A percentile compares a stretch with the other conserved stretches of the same genome.
These are phyloP conservation scores for Sphenostylis stenocarpa DNA, from an alignment of 306 rosid species.

Conservation along the genomic window DNA sequence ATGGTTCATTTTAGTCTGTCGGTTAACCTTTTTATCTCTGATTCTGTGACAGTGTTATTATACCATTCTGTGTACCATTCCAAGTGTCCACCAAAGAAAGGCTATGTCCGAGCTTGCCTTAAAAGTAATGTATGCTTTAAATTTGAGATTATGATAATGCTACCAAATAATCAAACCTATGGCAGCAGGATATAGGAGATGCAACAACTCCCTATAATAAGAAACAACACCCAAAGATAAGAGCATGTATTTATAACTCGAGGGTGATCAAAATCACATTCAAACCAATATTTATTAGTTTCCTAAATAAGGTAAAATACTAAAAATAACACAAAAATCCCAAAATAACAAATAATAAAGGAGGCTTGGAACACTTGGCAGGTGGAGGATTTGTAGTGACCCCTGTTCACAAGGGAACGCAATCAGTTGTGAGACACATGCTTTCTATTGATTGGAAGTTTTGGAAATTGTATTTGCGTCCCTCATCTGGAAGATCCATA, in stretches of 20 bases:
- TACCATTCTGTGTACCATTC: constrained; percentile 78
- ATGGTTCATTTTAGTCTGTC: constrained; percentile 12
- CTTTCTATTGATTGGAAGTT: constrained; percentile 91
- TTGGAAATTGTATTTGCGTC: constrained; percentile 72
- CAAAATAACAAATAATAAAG: neutral
- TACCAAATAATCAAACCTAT: neutral
- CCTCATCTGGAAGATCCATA: constrained; percentile 62
- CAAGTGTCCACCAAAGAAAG: constrained; percentile 65
- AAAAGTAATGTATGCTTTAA: constrained; percentile 83
- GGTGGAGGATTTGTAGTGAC: constrained; percentile 93
- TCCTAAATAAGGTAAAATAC: neutral
- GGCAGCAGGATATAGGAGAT: neutral
- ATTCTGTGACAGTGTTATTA: constrained; percentile 61
- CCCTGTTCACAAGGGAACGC: constrained; percentile 73
- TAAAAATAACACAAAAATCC: neutral
- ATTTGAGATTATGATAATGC: constrained; percentile 19
- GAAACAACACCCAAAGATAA: neutral
- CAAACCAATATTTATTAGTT: neutral
- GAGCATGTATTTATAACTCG: neutral
- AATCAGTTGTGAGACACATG: constrained; percentile 82
- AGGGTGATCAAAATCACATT: neutral
- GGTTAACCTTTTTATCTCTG: constrained; percentile 25
- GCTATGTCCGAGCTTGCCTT: constrained; percentile 87
- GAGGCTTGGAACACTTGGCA: constrained; percentile 15
- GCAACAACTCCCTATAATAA: neutral